Percentiles rank a stretch among this genome's conserved stretches.
Evolutionary conservation across 1,284 basidiomycete genomes (phyloP).

Genomic region (Laetiporus sulphureus): DNA sequence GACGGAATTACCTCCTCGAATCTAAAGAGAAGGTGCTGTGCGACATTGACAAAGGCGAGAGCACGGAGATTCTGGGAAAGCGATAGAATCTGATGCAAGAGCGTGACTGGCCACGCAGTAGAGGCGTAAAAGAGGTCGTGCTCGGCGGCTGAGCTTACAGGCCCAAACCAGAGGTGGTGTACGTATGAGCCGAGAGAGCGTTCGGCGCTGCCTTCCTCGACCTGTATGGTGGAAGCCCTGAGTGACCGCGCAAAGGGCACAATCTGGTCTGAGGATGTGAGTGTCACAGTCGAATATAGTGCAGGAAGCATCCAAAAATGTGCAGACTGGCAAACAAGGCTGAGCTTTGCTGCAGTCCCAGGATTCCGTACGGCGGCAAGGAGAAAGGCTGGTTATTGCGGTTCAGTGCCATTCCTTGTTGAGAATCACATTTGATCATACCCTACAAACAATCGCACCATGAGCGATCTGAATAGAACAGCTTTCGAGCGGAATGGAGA

Average conservation of each 20-base stretch:
- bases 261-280: constrained; percentile 22
- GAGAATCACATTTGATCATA: no score
- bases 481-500: no score
- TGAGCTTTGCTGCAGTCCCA: constrained; percentile 12
- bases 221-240: constrained; percentile 11
- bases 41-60: constrained; percentile 26
- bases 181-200: constrained; percentile 17
- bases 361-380: background rate
- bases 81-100: constrained; percentile 27
- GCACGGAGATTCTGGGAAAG: constrained; percentile 20
- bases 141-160: constrained; percentile 14
- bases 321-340: constrained; percentile 22
- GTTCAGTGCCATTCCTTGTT: no score
- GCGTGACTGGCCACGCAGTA: constrained; percentile 27
- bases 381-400: background rate
- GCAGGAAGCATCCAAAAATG: constrained; percentile 27
- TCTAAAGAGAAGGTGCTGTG: constrained; percentile 26
- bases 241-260: constrained; percentile 19
- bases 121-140: constrained; percentile 28
- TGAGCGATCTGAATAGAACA: no score
- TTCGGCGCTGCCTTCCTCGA: constrained; percentile 14
- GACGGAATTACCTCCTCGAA: constrained; percentile 29
- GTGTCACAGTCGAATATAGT: constrained; percentile 27
- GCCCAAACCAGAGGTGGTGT: constrained; percentile 29
- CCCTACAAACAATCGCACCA: no score